These are phyloP conservation scores for Citrus australasica DNA, from an alignment of 345 rosid species.

Conservation along the genomic window DNA sequence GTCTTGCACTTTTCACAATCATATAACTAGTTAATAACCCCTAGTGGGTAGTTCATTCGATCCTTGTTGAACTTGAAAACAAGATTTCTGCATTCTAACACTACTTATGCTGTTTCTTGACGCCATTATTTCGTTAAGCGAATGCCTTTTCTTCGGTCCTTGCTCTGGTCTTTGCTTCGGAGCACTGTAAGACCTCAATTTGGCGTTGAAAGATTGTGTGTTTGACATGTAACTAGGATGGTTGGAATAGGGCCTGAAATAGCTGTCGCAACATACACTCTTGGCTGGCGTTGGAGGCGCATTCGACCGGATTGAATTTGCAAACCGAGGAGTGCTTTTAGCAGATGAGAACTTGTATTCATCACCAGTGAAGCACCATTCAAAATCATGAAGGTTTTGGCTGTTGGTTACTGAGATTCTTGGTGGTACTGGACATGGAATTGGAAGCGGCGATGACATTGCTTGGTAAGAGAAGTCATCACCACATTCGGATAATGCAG, in stretches of 20 bases:
- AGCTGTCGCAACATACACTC: slow-evolving; percentile 43
- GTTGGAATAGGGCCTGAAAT: slow-evolving; percentile 35
- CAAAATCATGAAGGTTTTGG: slow-evolving; percentile 33
- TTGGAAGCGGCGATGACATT: slow-evolving; percentile 37
- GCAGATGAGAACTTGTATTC: slow-evolving; percentile 47
- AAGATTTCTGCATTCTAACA: slow-evolving; percentile 42
- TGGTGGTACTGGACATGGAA: slow-evolving; percentile 30
- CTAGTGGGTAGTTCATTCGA: neutral
- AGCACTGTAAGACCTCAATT: slow-evolving; percentile 62
- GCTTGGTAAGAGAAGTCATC: slow-evolving; percentile 33
- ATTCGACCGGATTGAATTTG: neutral
- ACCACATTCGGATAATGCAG: slow-evolving; percentile 32
- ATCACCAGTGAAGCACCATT: slow-evolving; percentile 42
- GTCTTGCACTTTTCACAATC: neutral
- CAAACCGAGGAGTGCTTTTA: slow-evolving; percentile 67
- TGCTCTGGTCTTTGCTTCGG: slow-evolving; percentile 67
- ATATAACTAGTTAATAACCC: neutral
- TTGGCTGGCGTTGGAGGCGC: slow-evolving; percentile 39
- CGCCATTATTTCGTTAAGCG: slow-evolving; percentile 57
- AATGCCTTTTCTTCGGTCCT: slow-evolving; percentile 43
- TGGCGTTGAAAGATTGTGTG: slow-evolving; percentile 77
- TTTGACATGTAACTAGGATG: slow-evolving; percentile 77
- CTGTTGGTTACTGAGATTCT: slow-evolving; percentile 25
- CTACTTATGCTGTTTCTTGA: slow-evolving; percentile 55
- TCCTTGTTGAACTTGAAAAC: slow-evolving; percentile 26